These are phyloP conservation scores for Hortaea werneckii DNA, from an alignment of 2,329 filamentous ascomycete genomes.

Conservation along the genomic window DNA sequence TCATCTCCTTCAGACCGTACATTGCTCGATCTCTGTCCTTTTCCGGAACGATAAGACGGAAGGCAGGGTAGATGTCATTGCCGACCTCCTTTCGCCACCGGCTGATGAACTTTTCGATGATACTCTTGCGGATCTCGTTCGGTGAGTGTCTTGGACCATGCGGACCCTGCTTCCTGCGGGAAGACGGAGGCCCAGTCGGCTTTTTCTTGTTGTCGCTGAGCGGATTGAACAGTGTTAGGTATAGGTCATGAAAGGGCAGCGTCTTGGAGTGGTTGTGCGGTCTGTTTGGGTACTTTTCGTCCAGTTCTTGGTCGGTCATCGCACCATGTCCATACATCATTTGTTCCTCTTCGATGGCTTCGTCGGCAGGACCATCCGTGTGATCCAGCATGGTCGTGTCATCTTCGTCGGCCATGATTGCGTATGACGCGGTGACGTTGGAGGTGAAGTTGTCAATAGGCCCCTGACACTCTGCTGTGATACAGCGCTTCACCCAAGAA, in stretches of 20 bases:
- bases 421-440: background rate
- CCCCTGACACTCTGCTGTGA: too few relatives aligned
- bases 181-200: constrained; percentile 44
- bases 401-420: constrained; percentile 19
- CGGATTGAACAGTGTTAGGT: constrained; percentile 70
- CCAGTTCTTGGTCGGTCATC: constrained; percentile 36
- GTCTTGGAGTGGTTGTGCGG: constrained; percentile 73
- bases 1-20: constrained; percentile 89
- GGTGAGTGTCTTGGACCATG: constrained; percentile 45
- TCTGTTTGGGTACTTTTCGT: constrained; percentile 62
- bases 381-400: constrained; percentile 7
- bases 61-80: constrained; percentile 82
- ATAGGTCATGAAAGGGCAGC: constrained; percentile 71
- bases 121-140: constrained; percentile 66
- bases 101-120: constrained; percentile 78
- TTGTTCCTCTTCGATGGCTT: constrained; percentile 37
- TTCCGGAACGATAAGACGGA: constrained; percentile 83
- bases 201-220: constrained; percentile 67
- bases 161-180: constrained; percentile 50
- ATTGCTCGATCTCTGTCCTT: constrained; percentile 87
- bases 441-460: background rate
- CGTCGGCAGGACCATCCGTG: constrained; percentile 28
- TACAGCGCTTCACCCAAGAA: background rate
- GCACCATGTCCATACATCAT: constrained; percentile 39
- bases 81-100: constrained; percentile 84